A percentile compares a stretch with the other conserved stretches of the same genome.
Conservation (phyloP, 371 early-diverging fungal genomes). For the Entomophthora muscae region DNA sequence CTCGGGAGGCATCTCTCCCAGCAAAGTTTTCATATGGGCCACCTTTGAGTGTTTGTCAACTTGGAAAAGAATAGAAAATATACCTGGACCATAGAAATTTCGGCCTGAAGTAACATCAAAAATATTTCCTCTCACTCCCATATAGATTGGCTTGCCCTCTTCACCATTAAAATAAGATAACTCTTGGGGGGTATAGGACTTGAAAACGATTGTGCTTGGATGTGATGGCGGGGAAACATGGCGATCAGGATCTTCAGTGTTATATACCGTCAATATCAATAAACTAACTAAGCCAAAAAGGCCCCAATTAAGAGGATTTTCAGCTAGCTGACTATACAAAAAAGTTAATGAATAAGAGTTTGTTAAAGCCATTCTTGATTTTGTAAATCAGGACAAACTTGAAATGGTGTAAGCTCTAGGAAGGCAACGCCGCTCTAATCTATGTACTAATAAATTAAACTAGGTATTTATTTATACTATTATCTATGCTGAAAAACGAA, state of each 20-base stretch:
- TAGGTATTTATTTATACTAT: too few relatives aligned
- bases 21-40: slow-evolving; percentile 86
- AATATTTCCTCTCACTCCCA: slow-evolving; percentile 68
- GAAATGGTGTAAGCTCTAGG: too few relatives aligned
- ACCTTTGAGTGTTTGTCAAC: slow-evolving; percentile 19
- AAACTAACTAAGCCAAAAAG: not conserved
- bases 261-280: not conserved
- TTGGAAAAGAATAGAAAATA: not conserved
- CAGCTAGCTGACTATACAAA: not conserved
- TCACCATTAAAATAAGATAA: slow-evolving; percentile 24
- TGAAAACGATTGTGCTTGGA: slow-evolving; percentile 33
- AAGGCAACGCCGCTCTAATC: too few relatives aligned
- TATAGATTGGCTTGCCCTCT: slow-evolving; percentile 41
- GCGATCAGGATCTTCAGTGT: not conserved
- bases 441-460: too few relatives aligned
- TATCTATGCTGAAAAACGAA: too few relatives aligned
- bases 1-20: slow-evolving; percentile 64
- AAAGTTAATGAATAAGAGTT: not conserved
- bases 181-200: slow-evolving; percentile 49
- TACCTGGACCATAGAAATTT: slow-evolving; percentile 84
- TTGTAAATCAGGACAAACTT: too few relatives aligned
- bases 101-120: slow-evolving; percentile 76
- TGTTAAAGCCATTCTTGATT: not conserved
- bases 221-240: not conserved
- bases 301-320: not conserved